phyloP scores from a whole-genome alignment of 116 monocot genomes.

The Posidonia oceanica region DNA sequence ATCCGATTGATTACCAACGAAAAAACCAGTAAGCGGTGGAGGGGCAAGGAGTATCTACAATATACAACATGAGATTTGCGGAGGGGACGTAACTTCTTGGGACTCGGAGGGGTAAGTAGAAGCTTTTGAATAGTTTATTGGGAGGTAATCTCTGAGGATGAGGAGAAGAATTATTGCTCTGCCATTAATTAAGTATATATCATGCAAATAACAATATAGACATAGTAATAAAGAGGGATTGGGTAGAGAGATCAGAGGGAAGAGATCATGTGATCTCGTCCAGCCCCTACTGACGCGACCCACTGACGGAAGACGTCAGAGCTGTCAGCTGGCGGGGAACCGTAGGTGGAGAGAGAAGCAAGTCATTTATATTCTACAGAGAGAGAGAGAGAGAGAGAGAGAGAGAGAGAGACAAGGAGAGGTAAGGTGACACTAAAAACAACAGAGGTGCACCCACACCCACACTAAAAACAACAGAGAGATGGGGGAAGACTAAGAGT shows the following conservation, averaged over 20 bases:
- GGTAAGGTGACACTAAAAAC: neutral
- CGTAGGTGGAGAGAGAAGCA: constrained; percentile 20
- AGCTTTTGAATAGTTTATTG: neutral
- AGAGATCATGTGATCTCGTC: constrained; percentile 19
- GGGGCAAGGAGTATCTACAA: neutral
- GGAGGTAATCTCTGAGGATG: neutral
- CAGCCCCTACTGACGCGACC: constrained; percentile 25
- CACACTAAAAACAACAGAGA: too few relatives aligned
- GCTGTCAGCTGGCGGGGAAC: constrained; percentile 41
- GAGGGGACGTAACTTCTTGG: constrained; percentile 2
- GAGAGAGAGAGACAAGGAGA: neutral
- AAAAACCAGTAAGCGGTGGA: too few relatives aligned
- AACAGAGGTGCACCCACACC: too few relatives aligned
- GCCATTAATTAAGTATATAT: neutral
- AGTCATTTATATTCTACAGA: neutral
- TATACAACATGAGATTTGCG: neutral
- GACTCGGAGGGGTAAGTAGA: neutral
- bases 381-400: constrained; percentile 8
- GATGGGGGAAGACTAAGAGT: too few relatives aligned
- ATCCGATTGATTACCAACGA: too few relatives aligned
- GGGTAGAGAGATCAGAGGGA: neutral
- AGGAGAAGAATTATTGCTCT: neutral
- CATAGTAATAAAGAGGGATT: neutral
- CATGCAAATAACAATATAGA: neutral
- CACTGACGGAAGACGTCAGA: constrained; percentile 21